These are phyloP conservation scores for Mycosphaerella sp. DNA, from an alignment of 2,329 filamentous ascomycete species.

Conservation along the genomic window DNA sequence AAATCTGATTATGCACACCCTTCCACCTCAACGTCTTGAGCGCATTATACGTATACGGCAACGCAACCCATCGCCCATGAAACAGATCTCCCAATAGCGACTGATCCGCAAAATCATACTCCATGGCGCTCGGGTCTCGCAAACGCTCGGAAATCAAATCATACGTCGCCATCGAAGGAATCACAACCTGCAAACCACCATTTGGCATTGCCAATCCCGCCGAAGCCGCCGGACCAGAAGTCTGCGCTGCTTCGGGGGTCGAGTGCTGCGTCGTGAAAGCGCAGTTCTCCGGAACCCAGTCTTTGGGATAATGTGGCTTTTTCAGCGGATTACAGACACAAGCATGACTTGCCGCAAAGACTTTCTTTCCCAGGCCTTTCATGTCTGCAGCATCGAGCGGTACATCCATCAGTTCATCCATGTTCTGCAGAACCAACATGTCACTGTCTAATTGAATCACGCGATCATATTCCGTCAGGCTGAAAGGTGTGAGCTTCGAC, in stretches of 20 bases:
- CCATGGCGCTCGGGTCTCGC: slow-evolving; percentile 39
- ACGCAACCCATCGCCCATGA: slow-evolving; percentile 50
- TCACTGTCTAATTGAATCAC: slow-evolving; percentile 83
- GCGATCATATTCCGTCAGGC: slow-evolving; percentile 66
- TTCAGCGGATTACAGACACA: slow-evolving; percentile 79
- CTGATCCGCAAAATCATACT: slow-evolving; percentile 57
- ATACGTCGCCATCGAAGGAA: slow-evolving; percentile 50
- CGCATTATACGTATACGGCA: slow-evolving; percentile 58
- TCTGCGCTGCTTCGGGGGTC: slow-evolving; percentile 47
- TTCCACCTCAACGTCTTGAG: slow-evolving; percentile 54
- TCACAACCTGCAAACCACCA: slow-evolving; percentile 56
- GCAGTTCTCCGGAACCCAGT: slow-evolving; percentile 62
- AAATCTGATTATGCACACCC: slow-evolving; percentile 54
- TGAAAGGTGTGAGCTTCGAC: slow-evolving; percentile 78
- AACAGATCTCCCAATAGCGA: slow-evolving; percentile 54
- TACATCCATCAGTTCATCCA: slow-evolving; percentile 90
- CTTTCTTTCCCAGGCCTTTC: slow-evolving; percentile 52
- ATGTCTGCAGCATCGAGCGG: slow-evolving; percentile 56
- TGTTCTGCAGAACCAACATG: slow-evolving; percentile 76
- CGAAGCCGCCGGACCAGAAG: slow-evolving; percentile 43
- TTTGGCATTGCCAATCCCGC: slow-evolving; percentile 55
- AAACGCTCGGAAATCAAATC: slow-evolving; percentile 47
- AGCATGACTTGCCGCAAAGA: slow-evolving; percentile 78
- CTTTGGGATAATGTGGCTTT: slow-evolving; percentile 68
- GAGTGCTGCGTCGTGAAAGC: slow-evolving; percentile 55